phyloP scores from a whole-genome alignment of 2,329 filamentous ascomycete species.

The Beauveria sp. region DNA sequence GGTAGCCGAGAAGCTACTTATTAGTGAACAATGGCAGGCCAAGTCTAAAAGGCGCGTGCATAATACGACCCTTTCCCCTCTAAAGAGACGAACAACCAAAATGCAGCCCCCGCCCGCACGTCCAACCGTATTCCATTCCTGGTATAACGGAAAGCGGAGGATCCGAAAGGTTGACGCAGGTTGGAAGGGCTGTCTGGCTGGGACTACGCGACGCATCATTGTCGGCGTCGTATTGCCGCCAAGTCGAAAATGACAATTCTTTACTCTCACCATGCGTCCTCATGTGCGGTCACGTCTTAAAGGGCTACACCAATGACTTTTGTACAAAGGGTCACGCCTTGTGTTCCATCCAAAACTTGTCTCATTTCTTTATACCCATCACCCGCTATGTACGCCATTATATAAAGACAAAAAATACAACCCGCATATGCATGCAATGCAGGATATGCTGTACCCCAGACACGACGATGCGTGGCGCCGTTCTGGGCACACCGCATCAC shows the following conservation, averaged over 20 bases:
- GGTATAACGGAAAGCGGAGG: background rate
- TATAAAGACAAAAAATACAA: background rate
- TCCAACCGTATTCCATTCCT: background rate
- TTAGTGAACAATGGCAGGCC: background rate
- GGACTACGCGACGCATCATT: background rate
- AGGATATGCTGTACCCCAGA: background rate
- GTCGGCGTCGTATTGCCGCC: background rate
- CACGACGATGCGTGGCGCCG: background rate
- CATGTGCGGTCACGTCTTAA: background rate
- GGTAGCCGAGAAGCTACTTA: too few species aligned
- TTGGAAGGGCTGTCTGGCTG: too few species aligned
- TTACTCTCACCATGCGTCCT: background rate
- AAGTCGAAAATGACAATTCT: background rate
- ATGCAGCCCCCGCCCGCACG: background rate
- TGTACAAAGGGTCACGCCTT: background rate
- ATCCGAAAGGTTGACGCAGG: too few species aligned
- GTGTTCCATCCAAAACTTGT: background rate
- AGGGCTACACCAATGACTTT: background rate
- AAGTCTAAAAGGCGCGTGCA: background rate
- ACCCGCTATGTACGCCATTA: background rate
- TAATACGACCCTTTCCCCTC: background rate
- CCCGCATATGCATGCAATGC: background rate
- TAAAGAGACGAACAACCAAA: background rate
- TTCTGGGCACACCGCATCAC: background rate
- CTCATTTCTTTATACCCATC: background rate